Evolutionary conservation across 768 basidiomycete species (phyloP), one percentile per base, ranked within the genome.

Genomic region (Boletus speciosus): DNA sequence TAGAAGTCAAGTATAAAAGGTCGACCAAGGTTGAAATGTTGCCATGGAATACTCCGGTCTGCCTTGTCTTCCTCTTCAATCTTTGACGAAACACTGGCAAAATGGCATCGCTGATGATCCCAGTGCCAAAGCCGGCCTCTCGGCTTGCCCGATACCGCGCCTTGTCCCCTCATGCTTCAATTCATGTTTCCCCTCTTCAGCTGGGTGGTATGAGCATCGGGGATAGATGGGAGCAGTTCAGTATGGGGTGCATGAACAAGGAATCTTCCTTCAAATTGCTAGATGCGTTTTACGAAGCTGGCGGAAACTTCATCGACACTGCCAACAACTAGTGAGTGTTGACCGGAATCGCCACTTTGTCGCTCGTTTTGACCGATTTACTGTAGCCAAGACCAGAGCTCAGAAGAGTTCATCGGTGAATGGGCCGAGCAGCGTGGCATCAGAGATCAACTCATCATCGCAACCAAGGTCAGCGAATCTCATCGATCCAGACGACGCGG

Each of bases 101-200:
- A 29, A 29, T 29, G 29, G 29, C 29, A 29, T 29, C 29, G 8
- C 2, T 29, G 29, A 5, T 41, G 46, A 29, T 8, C 4, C 58
- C 70, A 27, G 52, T 58, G 7, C 58, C 64, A 7, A 66, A 67
- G 29, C 73, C 73, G 1, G 14, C 45, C 1, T 66, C 63, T 0
- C 61, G 58, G 11, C 61, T 74, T 15, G 71, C 69, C 12, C 64
- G 63, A 14, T 73, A 74, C 44, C 67, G 73, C 6, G 42, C 60
- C 11, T 60, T 43, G 9, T 43, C 25, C 2, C 25, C 42, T 8
- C 42, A 27, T n/a, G 42, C 25, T 4, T 16, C 42, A 2, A 27
- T 43, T 1, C 42, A 43, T 15, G 42, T 43, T n/a, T 43, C 42
- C 25, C 42, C 42, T 27, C 42, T 43, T 25, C 25, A 43, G 5